phyloP scores from a whole-genome alignment of 192 early-diverging fungal species.

The Podila clonocystis region DNA sequence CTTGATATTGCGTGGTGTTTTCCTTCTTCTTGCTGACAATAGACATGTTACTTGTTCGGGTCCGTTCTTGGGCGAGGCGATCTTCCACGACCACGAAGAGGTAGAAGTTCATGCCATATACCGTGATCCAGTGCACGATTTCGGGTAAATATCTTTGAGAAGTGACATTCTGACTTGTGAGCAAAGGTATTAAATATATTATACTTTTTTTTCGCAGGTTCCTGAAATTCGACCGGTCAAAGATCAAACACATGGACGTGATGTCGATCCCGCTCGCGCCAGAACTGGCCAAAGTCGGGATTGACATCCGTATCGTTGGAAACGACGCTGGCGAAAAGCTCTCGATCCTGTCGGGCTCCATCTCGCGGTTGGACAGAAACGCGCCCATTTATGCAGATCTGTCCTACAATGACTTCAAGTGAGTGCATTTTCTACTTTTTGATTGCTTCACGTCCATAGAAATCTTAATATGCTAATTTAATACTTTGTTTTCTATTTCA shows the following conservation, averaged over 20 bases:
- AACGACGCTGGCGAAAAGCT: slow-evolving; percentile 89
- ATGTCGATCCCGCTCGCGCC: slow-evolving; percentile 73
- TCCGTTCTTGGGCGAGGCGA: slow-evolving; percentile 83
- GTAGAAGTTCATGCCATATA: slow-evolving; percentile 81
- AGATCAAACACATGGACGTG: slow-evolving; percentile 79
- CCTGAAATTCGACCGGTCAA: slow-evolving; percentile 71
- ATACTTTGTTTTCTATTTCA: neutral
- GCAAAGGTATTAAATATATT: too few relatives aligned
- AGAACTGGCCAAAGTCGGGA: slow-evolving; percentile 76
- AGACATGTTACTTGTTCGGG: slow-evolving; percentile 78
- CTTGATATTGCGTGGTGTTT: neutral
- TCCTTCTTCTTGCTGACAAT: neutral
- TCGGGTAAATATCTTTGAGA: too few relatives aligned
- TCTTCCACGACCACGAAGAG: slow-evolving; percentile 85
- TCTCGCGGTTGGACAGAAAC: slow-evolving; percentile 84
- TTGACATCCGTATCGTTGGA: slow-evolving; percentile 82
- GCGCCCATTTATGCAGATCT: slow-evolving; percentile 83
- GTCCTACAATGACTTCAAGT: slow-evolving; percentile 76
- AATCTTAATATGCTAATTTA: slow-evolving; percentile 20
- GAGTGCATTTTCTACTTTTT: slow-evolving; percentile 7
- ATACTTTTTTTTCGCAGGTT: neutral
- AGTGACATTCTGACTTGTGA: too few relatives aligned
- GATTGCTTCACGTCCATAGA: slow-evolving; percentile 20
- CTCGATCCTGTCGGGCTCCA: slow-evolving; percentile 79
- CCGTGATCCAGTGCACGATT: slow-evolving; percentile 81